phyloP scores from a whole-genome alignment of 768 basidiomycete species.

The Collybia mongolica region DNA sequence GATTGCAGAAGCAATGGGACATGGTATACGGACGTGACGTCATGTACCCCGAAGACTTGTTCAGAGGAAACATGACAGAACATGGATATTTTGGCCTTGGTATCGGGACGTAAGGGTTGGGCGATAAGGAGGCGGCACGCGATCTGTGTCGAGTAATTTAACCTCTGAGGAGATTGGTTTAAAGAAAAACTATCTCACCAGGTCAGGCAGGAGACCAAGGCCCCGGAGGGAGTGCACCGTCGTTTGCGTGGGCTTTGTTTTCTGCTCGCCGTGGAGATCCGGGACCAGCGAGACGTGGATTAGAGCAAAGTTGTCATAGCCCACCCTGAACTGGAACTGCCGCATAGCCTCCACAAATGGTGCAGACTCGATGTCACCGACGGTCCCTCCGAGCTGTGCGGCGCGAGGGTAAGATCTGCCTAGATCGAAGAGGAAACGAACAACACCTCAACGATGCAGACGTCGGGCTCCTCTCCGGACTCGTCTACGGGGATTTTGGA shows the following conservation, averaged over 20 bases:
- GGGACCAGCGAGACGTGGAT: conserved; percentile 98
- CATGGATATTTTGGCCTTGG: conserved; percentile 97
- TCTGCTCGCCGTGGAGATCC: conserved; percentile 98
- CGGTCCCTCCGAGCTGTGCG: conserved; percentile 91
- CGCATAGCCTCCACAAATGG: conserved; percentile 99
- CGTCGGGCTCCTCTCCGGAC: conserved; percentile 88
- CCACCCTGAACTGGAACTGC: conserved; percentile 99
- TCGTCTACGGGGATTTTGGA: conserved; percentile 94
- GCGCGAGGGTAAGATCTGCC: not conserved
- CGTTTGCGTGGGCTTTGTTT: conserved; percentile 98
- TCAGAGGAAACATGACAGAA: conserved; percentile 94
- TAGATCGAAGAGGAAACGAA: not conserved
- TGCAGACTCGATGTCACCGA: conserved; percentile 98
- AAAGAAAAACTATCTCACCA: conserved; percentile 48
- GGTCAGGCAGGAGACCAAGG: conserved; percentile 87
- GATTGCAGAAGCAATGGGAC: conserved; percentile 90
- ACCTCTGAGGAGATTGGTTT: not conserved
- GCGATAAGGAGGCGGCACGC: conserved; percentile 87
- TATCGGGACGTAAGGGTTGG: conserved; percentile 76
- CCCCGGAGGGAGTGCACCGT: conserved; percentile 93
- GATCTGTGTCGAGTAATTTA: conserved; percentile 51
- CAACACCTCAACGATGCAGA: conserved; percentile 93
- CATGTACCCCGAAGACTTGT: conserved; percentile 93
- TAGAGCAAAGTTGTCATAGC: conserved; percentile 93
- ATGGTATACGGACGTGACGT: conserved; percentile 95